phyloP scores from a whole-genome alignment of 192 early-diverging fungal species.

The Linnemannia zychae region DNA sequence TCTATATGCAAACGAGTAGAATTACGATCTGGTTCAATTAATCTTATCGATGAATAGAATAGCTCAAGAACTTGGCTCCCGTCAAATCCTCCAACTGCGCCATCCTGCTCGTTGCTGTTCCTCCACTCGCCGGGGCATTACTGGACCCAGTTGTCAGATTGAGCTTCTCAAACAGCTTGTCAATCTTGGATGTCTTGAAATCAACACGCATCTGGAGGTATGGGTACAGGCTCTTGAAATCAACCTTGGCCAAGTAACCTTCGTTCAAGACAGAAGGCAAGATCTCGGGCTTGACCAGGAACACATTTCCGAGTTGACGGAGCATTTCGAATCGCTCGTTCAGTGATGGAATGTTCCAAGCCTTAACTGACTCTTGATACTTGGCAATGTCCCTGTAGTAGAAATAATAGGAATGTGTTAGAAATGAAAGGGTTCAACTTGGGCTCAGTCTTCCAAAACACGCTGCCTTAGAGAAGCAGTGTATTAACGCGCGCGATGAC shows the following conservation, averaged over 20 bases:
- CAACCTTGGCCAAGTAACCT: conserved; percentile 85
- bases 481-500: conserved; percentile 9
- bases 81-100: conserved; percentile 37
- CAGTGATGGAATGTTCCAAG: conserved; percentile 80
- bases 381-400: conserved; percentile 87
- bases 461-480: no score
- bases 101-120: conserved; percentile 9
- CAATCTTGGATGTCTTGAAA: conserved; percentile 75
- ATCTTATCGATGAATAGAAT: conserved; percentile 21
- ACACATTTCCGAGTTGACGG: conserved; percentile 93
- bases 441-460: no score
- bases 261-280: conserved; percentile 90
- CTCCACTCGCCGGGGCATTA: background rate
- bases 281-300: conserved; percentile 92
- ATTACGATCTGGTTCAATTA: no score
- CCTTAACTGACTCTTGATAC: conserved; percentile 89
- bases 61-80: conserved; percentile 26
- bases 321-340: conserved; percentile 92
- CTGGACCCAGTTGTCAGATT: conserved; percentile 1
- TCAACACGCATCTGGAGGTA: conserved; percentile 93
- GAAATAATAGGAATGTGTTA: background rate
- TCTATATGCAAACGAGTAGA: background rate
- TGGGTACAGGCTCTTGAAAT: conserved; percentile 83
- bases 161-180: conserved; percentile 63
- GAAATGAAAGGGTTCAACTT: background rate